A percentile compares a stretch with the other conserved stretches of the same genome.
These are phyloP conservation scores for Calocybe indica DNA, from an alignment of 768 basidiomycete species.

Conservation along the genomic window DNA sequence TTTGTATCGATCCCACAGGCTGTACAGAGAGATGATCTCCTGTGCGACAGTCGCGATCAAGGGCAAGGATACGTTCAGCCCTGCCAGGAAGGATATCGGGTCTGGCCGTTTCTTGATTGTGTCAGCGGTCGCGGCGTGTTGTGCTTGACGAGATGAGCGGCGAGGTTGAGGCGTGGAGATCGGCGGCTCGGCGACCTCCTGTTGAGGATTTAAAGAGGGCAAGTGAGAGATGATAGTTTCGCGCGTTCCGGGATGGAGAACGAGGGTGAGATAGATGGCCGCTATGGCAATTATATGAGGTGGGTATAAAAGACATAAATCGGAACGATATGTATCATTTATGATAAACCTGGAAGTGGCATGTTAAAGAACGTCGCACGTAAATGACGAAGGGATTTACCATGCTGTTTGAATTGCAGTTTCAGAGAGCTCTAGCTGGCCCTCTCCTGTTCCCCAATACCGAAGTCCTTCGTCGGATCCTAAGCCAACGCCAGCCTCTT, in stretches of 20 bases:
- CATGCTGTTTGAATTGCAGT: conserved; percentile 87
- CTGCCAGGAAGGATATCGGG: conserved; percentile 76
- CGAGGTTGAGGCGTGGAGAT: conserved; percentile 19
- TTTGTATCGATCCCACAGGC: conserved; percentile 81
- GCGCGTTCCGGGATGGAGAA: conserved; percentile 59
- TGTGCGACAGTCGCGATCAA: conserved; percentile 82
- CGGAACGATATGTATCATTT: conserved; percentile 93
- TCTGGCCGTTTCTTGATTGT: conserved; percentile 41
- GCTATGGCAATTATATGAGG: conserved; percentile 93
- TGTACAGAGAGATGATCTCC: conserved; percentile 86
- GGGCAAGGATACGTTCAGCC: conserved; percentile 79
- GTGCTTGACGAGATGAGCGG: conserved; percentile 49
- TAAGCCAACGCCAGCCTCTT: conserved; percentile 45
- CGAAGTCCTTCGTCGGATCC: conserved; percentile 47
- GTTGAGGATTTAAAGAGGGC: conserved; percentile 18
- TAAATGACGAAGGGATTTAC: conserved; percentile 28
- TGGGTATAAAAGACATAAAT: conserved; percentile 90
- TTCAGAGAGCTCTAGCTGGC: conserved; percentile 69
- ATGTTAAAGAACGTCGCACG: not conserved
- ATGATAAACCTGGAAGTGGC: conserved; percentile 72
- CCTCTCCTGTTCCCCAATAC: conserved; percentile 80
- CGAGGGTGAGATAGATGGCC: conserved; percentile 83
- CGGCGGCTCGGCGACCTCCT: conserved; percentile 10
- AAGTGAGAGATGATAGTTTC: conserved; percentile 33
- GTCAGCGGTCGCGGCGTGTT: conserved; percentile 14